phyloP scores from a whole-genome alignment of 257 asterid genomes.

The Handroanthus guayacan region DNA sequence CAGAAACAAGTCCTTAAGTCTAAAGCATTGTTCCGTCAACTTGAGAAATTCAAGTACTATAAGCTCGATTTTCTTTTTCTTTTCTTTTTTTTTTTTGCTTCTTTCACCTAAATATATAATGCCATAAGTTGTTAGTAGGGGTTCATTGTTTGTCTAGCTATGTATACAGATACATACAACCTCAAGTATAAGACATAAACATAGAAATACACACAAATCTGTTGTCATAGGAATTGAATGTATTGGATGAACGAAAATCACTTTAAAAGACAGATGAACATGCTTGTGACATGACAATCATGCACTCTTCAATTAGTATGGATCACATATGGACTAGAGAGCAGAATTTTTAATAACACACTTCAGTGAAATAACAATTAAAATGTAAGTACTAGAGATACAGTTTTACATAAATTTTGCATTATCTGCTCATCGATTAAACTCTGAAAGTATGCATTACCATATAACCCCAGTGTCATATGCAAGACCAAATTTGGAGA shows the following conservation, averaged over 20 bases:
- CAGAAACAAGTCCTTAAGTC: constrained; percentile 5
- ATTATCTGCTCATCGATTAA: not conserved
- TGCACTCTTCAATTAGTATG: not conserved
- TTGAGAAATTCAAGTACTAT: not conserved
- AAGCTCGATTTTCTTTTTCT: not conserved
- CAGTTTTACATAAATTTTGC: not conserved
- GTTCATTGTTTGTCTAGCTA: not conserved
- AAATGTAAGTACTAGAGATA: not conserved
- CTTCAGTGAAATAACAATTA: not conserved
- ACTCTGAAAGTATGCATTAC: not conserved
- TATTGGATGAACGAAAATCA: not conserved
- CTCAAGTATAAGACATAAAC: not conserved
- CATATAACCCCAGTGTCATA: not conserved
- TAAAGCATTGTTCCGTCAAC: not conserved
- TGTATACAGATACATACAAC: not conserved
- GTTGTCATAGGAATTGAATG: not conserved
- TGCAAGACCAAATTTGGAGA: not conserved
- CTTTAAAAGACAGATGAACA: not conserved
- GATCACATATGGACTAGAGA: not conserved
- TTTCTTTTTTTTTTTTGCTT: too few relatives aligned
- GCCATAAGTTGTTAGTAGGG: not conserved
- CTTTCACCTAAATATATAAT: not conserved
- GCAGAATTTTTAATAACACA: not conserved
- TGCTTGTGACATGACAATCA: constrained; percentile 15
- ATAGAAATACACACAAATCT: not conserved